A percentile compares a stretch with the other conserved stretches of the same genome.
Evolutionary conservation across 176 grass and related monocot genomes (phyloP).

Genomic region (Eragrostis nindensis): DNA sequence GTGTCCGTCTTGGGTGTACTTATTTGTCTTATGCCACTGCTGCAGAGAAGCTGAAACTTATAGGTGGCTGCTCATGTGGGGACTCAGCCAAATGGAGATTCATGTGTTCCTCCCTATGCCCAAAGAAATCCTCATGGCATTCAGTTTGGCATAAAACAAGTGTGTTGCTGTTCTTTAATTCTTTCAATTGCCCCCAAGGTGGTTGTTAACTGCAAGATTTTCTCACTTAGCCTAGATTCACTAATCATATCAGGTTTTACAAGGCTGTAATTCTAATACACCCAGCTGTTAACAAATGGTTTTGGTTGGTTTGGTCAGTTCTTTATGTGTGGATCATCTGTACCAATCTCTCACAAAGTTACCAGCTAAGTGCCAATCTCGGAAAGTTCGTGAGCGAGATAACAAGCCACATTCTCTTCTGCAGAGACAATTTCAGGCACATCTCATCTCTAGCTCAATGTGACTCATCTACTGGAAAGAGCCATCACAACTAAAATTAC

Average conservation of each 20-base stretch:
- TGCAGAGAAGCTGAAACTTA: slow-evolving; percentile 35
- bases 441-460: background rate
- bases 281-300: background rate
- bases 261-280: background rate
- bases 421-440: background rate
- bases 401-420: background rate
- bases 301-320: too few species aligned
- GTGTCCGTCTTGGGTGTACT: slow-evolving; percentile 27
- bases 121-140: slow-evolving; percentile 19
- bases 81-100: background rate
- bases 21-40: slow-evolving; percentile 3
- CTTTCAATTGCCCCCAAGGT: slow-evolving; percentile 29
- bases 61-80: slow-evolving; percentile 22
- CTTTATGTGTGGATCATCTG: background rate
- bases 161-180: slow-evolving; percentile 20
- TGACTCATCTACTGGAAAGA: background rate
- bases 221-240: slow-evolving; percentile 28
- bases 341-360: background rate
- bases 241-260: slow-evolving; percentile 21
- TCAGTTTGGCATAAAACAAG: slow-evolving; percentile 29
- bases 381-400: background rate
- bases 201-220: slow-evolving; percentile 28
- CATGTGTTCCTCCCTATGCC: background rate
- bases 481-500: background rate
- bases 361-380: too few species aligned